Evolutionary conservation across 2,329 filamentous ascomycete genomes (phyloP), one percentile per base, ranked within the genome.

Genomic region (Microdochium paspali): DNA sequence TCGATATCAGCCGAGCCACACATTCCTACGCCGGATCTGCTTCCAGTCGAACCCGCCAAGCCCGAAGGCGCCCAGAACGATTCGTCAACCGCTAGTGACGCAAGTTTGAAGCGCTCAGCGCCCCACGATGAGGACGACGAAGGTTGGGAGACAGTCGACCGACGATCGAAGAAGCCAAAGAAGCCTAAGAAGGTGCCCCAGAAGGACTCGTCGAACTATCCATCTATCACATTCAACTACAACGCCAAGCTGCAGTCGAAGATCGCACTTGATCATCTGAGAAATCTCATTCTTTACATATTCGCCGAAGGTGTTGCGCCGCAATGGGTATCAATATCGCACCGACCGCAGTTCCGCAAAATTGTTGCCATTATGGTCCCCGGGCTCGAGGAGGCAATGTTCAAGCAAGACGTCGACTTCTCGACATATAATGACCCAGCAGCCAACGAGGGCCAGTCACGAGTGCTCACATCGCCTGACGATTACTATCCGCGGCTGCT

Each of bases 321-420:
- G 13, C 77, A 82, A 55, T 86, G 82, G 79, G 72, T 85, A 42
- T 73, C 76, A 42, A 73, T 85, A 44, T 71, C 71, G 50, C 76
- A 85, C 57, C 73, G 82, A 43, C 75, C 78, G 5, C 72, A 81
- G 49, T 81, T 86, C 56, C 71, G 80, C 53, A 94, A 93, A 67
- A 85, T 94, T 25, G 90, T 97, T 25, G 79, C 87, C 35, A 70
- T 98, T 54, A 91, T 96, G 86, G 82, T 96, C 10, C 93, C 93
- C 10, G 93, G 93, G 0, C 69, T 98, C 23, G 91, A 97, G 61
- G 79, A 88, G 58, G 85, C 82, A 52, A 93, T 97, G 86, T 95
- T 97, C 67, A 80, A 85, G 62, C 74, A 79, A 12, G 61, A 66
- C 31, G 71, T 76, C 31, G 67, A 80, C 53, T 74, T 74, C 44